A percentile compares a stretch with the other conserved stretches of the same genome.
These are phyloP conservation scores for Amesomyces nigricolor DNA, from an alignment of 2,329 filamentous ascomycete genomes.

Conservation along the genomic window DNA sequence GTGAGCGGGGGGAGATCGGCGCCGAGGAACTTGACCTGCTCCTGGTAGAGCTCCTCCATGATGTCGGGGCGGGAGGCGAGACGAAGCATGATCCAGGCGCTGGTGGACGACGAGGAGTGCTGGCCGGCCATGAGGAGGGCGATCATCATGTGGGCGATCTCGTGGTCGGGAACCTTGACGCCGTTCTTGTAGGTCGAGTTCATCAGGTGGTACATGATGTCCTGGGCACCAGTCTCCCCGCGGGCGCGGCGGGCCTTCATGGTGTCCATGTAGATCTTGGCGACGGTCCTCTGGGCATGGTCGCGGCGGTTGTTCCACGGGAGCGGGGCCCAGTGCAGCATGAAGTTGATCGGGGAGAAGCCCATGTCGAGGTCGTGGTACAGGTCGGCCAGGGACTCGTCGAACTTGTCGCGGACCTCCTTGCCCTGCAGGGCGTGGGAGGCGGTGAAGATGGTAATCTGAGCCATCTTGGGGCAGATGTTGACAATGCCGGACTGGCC, in stretches of 20 bases:
- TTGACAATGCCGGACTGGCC: constrained; percentile 56
- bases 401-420: constrained; percentile 66
- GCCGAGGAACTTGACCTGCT: constrained; percentile 71
- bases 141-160: constrained; percentile 83
- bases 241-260: constrained; percentile 56
- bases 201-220: constrained; percentile 82
- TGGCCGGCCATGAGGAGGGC: constrained; percentile 79
- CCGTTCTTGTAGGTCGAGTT: constrained; percentile 70
- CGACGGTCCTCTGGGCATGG: constrained; percentile 66
- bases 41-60: constrained; percentile 64
- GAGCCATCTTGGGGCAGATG: constrained; percentile 61
- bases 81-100: constrained; percentile 70
- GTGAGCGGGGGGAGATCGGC: constrained; percentile 66
- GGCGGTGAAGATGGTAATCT: constrained; percentile 79
- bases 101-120: constrained; percentile 73
- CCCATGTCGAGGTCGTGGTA: constrained; percentile 79
- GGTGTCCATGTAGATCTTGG: constrained; percentile 68
- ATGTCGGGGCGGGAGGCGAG: constrained; percentile 66
- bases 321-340: constrained; percentile 71
- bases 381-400: constrained; percentile 65
- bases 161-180: constrained; percentile 60
- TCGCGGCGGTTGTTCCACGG: constrained; percentile 71
- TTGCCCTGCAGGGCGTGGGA: constrained; percentile 68
- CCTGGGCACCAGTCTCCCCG: constrained; percentile 43
- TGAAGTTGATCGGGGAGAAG: constrained; percentile 76